phyloP scores from a whole-genome alignment of 1,284 basidiomycete species.

The Heterobasidion irregulare region DNA sequence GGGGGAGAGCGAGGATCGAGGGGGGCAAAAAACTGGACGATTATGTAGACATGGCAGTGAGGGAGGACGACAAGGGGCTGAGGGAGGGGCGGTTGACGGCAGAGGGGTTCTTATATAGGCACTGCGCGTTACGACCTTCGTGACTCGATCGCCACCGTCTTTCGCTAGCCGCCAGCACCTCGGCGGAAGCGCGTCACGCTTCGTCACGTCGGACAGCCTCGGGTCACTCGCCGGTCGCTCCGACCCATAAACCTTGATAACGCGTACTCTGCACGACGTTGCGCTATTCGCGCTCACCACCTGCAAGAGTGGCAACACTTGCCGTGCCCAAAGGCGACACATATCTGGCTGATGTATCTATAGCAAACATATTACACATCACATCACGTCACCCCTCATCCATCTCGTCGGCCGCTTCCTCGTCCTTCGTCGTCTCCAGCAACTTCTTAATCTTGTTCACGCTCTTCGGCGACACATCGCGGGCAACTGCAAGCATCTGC shows the following conservation, averaged over 20 bases:
- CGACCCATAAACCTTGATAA: conserved; percentile 1
- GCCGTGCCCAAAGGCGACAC: neutral
- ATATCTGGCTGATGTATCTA: neutral
- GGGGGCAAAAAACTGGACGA: conserved; percentile 15
- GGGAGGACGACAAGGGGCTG: conserved; percentile 19
- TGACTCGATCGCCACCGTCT: conserved; percentile 8
- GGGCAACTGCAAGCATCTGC: conserved; percentile 77
- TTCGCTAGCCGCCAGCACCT: neutral
- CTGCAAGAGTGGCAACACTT: neutral
- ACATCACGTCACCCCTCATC: conserved; percentile 48
- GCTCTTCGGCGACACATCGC: conserved; percentile 79
- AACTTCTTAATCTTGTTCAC: conserved; percentile 70
- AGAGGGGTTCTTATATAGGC: conserved; percentile 7
- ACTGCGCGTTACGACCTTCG: conserved; percentile 1
- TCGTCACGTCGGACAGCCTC: conserved; percentile 4
- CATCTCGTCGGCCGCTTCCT: conserved; percentile 56
- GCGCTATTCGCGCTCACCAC: neutral
- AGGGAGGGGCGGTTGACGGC: conserved; percentile 16
- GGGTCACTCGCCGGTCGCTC: conserved; percentile 5
- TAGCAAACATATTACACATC: neutral
- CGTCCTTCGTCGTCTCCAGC: conserved; percentile 61
- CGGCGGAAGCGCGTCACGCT: neutral
- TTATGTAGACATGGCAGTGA: conserved; percentile 17
- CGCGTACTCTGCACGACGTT: conserved; percentile 4
- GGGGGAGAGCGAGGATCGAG: conserved; percentile 10